Evolutionary conservation across 73 alveolate genomes (phyloP), one percentile per base, ranked within the genome.

Genomic region (Paramecium octaurelia): DNA sequence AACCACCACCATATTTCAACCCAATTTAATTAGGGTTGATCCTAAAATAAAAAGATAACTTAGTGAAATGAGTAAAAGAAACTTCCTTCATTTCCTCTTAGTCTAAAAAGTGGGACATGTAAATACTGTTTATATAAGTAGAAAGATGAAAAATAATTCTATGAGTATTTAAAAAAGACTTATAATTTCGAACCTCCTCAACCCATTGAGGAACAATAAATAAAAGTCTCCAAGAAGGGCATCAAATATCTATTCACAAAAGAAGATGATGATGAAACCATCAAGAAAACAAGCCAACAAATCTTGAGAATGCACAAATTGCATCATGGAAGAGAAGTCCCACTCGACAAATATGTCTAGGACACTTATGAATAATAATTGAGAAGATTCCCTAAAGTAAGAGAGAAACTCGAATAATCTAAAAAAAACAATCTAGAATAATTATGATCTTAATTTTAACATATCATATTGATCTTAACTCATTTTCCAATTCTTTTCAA

Each of bases 121-220:
- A 73, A 14, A 24, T 27, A 1, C 57, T 31, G 18, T 38, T 5
- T 48, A 80, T 80, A 80, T 29, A 8, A n/a, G 21, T 80, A 80
- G 91, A 80, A 80, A 48, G 75, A 80, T 42, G 91, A 80, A 46
- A 80, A 80, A 43, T 23, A 34, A 80, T 80, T 80, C 73, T 44
- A 80, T 80, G 91, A 80, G n/a, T 80, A 31, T 42, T 46, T 80
- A 48, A 80, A 43, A 46, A 80, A 80, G 70, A 80, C 91, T 12
- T 80, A 80, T 46, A 80, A 80, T 80, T 80, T 80, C 12, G 91
- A 80, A 80, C 91, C 91, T 23, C 84, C 84, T 3, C 31, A 64
- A 64, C 91, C 91, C 1, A 44, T 31, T 80, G 91, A 64, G 31
- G 84, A 64, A 64, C 31, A 21, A 44, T 9, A 80, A 31, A 23